Evolutionary conservation across 352 stramenopile genomes (phyloP).

Genomic region (Phytophthora litchii): DNA sequence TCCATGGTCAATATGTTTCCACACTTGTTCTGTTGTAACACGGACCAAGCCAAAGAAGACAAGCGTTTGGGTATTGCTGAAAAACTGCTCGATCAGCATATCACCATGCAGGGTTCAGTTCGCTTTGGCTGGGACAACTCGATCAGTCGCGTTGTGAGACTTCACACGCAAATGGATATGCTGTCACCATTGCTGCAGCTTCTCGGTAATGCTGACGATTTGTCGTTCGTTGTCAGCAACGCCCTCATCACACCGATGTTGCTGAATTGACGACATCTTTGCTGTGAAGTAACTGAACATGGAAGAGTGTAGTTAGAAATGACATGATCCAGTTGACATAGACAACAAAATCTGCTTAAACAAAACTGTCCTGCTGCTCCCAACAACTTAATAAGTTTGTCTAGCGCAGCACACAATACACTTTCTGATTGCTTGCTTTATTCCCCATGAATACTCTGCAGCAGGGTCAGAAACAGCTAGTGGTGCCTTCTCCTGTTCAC

Average conservation of each 20-base stretch:
- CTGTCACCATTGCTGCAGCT: not conserved
- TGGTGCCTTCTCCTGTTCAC: no score
- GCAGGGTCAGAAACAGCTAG: no score
- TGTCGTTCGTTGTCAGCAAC: not conserved
- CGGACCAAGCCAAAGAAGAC: not conserved
- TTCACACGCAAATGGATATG: not conserved
- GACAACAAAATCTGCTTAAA: no score
- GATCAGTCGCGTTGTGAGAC: not conserved
- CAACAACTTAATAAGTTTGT: no score
- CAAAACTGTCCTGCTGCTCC: no score
- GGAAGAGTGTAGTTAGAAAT: no score
- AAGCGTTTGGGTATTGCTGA: not conserved
- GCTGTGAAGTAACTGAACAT: not conserved
- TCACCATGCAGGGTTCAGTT: slow-evolving; percentile 2
- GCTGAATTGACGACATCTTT: not conserved
- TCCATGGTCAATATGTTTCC: not conserved
- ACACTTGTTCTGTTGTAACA: not conserved
- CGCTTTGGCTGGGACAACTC: slow-evolving; percentile 1
- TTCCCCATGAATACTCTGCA: no score
- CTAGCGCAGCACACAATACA: no score
- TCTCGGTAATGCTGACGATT: not conserved
- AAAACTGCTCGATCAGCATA: not conserved
- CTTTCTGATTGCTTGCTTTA: no score
- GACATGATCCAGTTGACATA: no score
- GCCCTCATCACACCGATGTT: not conserved